These are phyloP conservation scores for Yamadazyma insecticola DNA, from an alignment of 805 yeast species.

Conservation along the genomic window DNA sequence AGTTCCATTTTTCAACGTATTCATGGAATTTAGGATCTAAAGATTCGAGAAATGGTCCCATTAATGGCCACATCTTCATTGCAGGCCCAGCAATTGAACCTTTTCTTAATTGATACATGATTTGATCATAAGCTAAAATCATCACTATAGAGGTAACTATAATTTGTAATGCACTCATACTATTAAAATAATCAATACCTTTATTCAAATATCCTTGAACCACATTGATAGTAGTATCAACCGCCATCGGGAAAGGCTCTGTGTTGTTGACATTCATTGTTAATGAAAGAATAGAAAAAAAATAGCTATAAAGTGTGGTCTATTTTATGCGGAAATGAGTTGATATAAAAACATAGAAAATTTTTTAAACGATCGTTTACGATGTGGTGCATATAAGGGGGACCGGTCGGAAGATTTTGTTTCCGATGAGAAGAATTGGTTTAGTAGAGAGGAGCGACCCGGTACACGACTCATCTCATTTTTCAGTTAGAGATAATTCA, in stretches of 20 bases:
- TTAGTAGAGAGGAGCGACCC: no score
- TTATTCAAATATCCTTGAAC: background rate
- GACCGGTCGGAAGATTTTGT: no score
- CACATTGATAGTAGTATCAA: background rate
- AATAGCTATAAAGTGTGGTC: no score
- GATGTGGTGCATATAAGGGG: no score
- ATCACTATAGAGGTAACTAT: conserved; percentile 43
- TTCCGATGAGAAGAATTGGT: no score
- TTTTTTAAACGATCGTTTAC: no score
- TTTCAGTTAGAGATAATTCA: no score
- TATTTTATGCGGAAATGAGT: no score
- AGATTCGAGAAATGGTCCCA: conserved; percentile 93
- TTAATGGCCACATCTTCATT: conserved; percentile 87
- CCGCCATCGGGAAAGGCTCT: no score
- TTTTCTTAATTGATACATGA: conserved; percentile 73
- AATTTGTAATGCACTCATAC: conserved; percentile 35
- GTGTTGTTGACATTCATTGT: conserved; percentile 1
- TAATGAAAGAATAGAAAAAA: background rate
- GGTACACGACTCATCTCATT: no score
- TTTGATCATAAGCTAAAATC: conserved; percentile 62
- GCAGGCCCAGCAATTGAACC: conserved; percentile 90
- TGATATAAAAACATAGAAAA: no score
- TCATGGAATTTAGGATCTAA: conserved; percentile 94
- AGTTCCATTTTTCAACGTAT: conserved; percentile 88
- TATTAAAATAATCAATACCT: background rate